Conservation (phyloP, 768 basidiomycete genomes). For the Termitomyces sp. region DNA sequence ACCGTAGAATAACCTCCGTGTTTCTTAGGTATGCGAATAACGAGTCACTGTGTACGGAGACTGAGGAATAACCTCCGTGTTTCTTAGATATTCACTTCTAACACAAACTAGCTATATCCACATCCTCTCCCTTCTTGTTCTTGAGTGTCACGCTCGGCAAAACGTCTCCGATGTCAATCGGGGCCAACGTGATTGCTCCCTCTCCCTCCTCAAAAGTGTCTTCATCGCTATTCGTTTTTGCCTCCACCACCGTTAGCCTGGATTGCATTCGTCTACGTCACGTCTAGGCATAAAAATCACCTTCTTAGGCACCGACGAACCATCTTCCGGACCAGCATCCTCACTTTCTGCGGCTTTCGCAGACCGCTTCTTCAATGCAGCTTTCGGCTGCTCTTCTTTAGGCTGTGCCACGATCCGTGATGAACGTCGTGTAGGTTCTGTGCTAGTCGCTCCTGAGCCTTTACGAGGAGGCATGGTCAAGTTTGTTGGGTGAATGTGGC, state of each 20-base stretch:
- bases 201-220: constrained; percentile 14
- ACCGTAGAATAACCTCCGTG: no score
- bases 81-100: no score
- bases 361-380: constrained; percentile 32
- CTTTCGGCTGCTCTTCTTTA: constrained; percentile 25
- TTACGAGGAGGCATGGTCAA: constrained; percentile 29
- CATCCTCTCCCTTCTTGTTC: constrained; percentile 80
- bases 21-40: no score
- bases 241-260: constrained; percentile 15
- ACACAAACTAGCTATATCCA: constrained; percentile 58
- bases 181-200: constrained; percentile 18
- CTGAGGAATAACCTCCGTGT: no score
- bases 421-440: constrained; percentile 47
- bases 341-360: constrained; percentile 29
- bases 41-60: no score
- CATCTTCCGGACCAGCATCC: constrained; percentile 26
- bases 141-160: constrained; percentile 73
- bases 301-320: constrained; percentile 33
- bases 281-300: constrained; percentile 15
- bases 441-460: constrained; percentile 22
- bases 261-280: neutral
- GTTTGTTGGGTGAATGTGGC: constrained; percentile 11
- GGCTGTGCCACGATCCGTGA: constrained; percentile 48
- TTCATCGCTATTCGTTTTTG: constrained; percentile 24
- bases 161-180: constrained; percentile 66